These are phyloP conservation scores for Neofusicoccum ribis DNA, from an alignment of 2,329 filamentous ascomycete genomes.

Conservation along the genomic window DNA sequence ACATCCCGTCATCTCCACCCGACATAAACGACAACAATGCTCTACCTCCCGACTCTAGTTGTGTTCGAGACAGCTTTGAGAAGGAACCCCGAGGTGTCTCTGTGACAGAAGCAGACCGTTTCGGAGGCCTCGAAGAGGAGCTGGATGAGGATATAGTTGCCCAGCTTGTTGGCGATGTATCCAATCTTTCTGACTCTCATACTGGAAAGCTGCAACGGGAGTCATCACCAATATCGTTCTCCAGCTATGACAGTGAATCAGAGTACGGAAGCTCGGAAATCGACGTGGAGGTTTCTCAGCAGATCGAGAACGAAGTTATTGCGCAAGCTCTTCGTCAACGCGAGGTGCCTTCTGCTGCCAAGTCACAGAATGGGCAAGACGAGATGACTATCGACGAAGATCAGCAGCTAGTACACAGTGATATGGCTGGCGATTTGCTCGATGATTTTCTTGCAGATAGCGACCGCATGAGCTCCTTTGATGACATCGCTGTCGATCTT, in stretches of 20 bases:
- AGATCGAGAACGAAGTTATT: constrained; percentile 17
- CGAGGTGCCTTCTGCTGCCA: background rate
- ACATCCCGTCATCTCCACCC: constrained; percentile 26
- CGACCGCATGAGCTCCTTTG: constrained; percentile 1
- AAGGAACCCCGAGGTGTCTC: background rate
- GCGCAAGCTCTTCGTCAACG: constrained; percentile 9
- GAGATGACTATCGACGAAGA: background rate
- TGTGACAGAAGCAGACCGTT: background rate
- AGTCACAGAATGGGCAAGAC: background rate
- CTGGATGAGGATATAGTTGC: background rate
- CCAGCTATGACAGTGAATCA: background rate
- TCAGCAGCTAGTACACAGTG: background rate
- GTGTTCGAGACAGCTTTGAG: constrained; percentile 1
- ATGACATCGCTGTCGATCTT: background rate
- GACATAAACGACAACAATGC: constrained; percentile 9
- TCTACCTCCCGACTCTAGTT: background rate
- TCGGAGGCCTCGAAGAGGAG: background rate
- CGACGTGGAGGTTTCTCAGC: background rate
- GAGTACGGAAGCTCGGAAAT: background rate
- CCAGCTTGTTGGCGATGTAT: constrained; percentile 6
- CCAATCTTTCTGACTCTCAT: background rate
- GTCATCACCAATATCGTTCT: background rate
- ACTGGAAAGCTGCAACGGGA: background rate
- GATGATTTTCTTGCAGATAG: background rate
- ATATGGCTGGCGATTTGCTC: background rate